A percentile compares a stretch with the other conserved stretches of the same genome.
phyloP scores from a whole-genome alignment of 768 basidiomycete species.

The Boletus patriciae region DNA sequence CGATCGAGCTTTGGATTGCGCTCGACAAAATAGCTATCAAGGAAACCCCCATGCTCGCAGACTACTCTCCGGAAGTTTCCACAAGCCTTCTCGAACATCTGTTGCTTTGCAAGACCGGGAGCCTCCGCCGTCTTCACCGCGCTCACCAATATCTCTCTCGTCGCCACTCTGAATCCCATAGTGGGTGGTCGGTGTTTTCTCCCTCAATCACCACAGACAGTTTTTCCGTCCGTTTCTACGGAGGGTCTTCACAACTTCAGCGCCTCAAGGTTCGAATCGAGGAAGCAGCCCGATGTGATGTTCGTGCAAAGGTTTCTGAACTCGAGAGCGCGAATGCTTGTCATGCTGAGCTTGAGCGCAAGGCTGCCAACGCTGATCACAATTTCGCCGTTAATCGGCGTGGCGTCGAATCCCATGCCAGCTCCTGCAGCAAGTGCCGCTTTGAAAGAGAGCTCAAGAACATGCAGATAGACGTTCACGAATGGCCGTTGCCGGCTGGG shows the following conservation, averaged over 20 bases:
- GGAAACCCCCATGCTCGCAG: conserved; percentile 25
- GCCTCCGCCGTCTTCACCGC: conserved; percentile 28
- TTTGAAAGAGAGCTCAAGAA: conserved; percentile 14
- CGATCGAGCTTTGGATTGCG: conserved; percentile 38
- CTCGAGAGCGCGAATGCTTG: conserved; percentile 23
- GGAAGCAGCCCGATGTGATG: conserved; percentile 18
- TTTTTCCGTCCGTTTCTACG: conserved; percentile 40
- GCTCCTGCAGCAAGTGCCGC: conserved; percentile 32
- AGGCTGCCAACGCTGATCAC: conserved; percentile 11
- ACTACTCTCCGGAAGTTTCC: conserved; percentile 37
- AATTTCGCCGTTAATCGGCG: not conserved
- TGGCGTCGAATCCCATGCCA: not conserved
- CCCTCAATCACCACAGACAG: conserved; percentile 8
- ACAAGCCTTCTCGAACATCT: conserved; percentile 24
- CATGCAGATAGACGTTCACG: conserved; percentile 39
- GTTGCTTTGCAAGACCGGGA: conserved; percentile 28
- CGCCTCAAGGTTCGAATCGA: conserved; percentile 33
- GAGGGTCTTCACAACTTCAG: conserved; percentile 22
- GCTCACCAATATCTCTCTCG: conserved; percentile 34
- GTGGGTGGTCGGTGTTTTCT: conserved; percentile 37
- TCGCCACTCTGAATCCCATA: conserved; percentile 24
- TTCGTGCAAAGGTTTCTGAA: conserved; percentile 30
- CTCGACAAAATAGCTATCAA: conserved; percentile 28
- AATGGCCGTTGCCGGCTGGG: conserved; percentile 46
- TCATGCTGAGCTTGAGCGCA: conserved; percentile 17